A percentile compares a stretch with the other conserved stretches of the same genome.
phyloP scores from a whole-genome alignment of 176 grass and related monocot genomes.

The Carex myosuroides region DNA sequence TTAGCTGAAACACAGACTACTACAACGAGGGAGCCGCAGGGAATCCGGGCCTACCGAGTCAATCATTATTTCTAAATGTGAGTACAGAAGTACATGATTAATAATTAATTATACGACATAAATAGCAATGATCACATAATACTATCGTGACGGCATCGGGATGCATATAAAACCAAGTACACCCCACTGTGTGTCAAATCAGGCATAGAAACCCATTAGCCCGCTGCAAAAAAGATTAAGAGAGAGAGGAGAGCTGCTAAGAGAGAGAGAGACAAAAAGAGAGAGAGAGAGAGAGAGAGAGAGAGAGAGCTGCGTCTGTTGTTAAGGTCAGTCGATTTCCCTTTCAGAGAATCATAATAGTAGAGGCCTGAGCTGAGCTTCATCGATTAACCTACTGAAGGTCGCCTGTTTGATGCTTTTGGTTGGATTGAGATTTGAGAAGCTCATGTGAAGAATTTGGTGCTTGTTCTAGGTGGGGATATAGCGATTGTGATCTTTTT shows the following conservation, averaged over 20 bases:
- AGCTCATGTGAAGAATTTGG: constrained; percentile 10
- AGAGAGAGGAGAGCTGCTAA: neutral
- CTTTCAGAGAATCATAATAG: neutral
- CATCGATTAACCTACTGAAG: neutral
- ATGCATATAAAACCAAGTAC: constrained; percentile 15
- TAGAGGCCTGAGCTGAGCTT: neutral
- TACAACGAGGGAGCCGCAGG: neutral
- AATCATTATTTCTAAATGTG: neutral
- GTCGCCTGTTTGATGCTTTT: neutral
- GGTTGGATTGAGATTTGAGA: constrained; percentile 3
- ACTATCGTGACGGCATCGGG: constrained; percentile 21
- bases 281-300: neutral
- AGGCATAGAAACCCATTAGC: constrained; percentile 14
- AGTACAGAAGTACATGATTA: constrained; percentile 7
- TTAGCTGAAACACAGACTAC: neutral
- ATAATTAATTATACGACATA: constrained; percentile 25
- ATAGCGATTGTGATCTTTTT: neutral
- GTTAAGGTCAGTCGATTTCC: neutral
- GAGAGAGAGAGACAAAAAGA: neutral
- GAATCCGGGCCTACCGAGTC: neutral
- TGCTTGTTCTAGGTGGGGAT: neutral
- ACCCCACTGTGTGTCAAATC: constrained; percentile 19
- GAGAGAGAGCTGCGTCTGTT: neutral
- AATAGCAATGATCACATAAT: constrained; percentile 35
- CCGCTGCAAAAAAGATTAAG: neutral